Base-by-base conservation (phyloP, 305 asterid genomes). In the Fraxinus dipetala region DNA sequence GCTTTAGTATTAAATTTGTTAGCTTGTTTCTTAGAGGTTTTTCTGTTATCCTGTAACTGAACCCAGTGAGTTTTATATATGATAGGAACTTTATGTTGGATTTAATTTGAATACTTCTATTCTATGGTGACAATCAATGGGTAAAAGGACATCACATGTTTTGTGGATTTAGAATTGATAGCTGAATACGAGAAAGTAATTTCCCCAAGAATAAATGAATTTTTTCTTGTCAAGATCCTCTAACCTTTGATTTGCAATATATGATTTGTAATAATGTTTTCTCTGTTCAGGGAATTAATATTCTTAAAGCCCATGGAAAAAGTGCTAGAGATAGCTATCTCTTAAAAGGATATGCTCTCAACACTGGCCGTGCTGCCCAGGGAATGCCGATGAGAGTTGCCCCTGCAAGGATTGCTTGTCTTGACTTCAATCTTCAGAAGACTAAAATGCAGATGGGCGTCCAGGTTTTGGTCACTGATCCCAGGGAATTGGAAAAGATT, bases 401-500 rank as follows among this genome's bases (percentile, higher is more conserved):
- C 75, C 99, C 98, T 73, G 99, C 99, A 40, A 91, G 83, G 85
- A 92, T 96, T 84, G 99, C 99, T 80, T 96, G 98, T 87, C 99
- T 96, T 16, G 99, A 94, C 86, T 94, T 96, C 81, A 96, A 96
- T 89, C 98, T 96, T 87, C 99, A 96, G 75, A 96, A 88, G 89
- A 93, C 97, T 5, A 96, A 96, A 89, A 94, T 96, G 99, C 99
- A 93, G 89, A 90, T 94, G 97, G 98, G 99, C n/a, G 89, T 96
- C 83, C 99, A 96, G 87, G 98, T 96, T 82, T 89, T 96, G 40
- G 98, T 96, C 84, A 90, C 89, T 80, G 99, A 96, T 83, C 99
- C 98, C 48, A 84, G 98, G 87, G 98, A 96, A 91, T 90, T 96
- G 88, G 99, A 96, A 81, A 96, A 92, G 91, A 96, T 96, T 85